phyloP scores from a whole-genome alignment of 192 early-diverging fungal species.

The Anaeromyces robustus region DNA sequence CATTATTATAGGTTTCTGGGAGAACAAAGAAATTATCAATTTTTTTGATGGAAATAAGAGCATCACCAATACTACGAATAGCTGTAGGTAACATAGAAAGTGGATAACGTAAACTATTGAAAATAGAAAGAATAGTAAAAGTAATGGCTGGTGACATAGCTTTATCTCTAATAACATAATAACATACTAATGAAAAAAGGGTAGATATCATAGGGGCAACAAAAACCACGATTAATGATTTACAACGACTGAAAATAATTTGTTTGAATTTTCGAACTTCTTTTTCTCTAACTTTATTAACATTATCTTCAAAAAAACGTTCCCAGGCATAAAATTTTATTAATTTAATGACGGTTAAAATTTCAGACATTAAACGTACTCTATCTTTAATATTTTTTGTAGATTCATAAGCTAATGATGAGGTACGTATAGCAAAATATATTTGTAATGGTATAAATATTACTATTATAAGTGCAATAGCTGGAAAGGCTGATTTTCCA shows the following conservation, averaged over 20 bases:
- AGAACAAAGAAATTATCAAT: constrained; percentile 40
- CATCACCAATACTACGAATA: constrained; percentile 34
- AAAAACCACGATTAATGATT: constrained; percentile 37
- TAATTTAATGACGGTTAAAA: constrained; percentile 56
- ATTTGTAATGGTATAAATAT: constrained; percentile 47
- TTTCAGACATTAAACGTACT: constrained; percentile 57
- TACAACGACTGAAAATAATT: constrained; percentile 15
- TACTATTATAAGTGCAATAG: constrained; percentile 23
- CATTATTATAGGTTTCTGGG: constrained; percentile 35
- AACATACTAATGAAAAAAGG: constrained; percentile 18
- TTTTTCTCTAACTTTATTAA: constrained; percentile 29
- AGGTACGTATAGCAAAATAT: constrained; percentile 27
- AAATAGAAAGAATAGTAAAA: constrained; percentile 46
- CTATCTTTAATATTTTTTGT: constrained; percentile 42
- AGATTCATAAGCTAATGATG: constrained; percentile 22
- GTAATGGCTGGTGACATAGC: constrained; percentile 27
- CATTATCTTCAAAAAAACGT: constrained; percentile 37
- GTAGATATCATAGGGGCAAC: constrained; percentile 37
- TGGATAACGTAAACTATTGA: constrained; percentile 58
- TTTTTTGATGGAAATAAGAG: constrained; percentile 30
- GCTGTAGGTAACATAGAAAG: constrained; percentile 47
- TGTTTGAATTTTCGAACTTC: constrained; percentile 33
- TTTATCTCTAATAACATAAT: constrained; percentile 11
- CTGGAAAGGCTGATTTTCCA: constrained; percentile 3
- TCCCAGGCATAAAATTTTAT: constrained; percentile 71